phyloP scores from a whole-genome alignment of 2,329 filamentous ascomycete genomes.

The Aphanocladium album region DNA sequence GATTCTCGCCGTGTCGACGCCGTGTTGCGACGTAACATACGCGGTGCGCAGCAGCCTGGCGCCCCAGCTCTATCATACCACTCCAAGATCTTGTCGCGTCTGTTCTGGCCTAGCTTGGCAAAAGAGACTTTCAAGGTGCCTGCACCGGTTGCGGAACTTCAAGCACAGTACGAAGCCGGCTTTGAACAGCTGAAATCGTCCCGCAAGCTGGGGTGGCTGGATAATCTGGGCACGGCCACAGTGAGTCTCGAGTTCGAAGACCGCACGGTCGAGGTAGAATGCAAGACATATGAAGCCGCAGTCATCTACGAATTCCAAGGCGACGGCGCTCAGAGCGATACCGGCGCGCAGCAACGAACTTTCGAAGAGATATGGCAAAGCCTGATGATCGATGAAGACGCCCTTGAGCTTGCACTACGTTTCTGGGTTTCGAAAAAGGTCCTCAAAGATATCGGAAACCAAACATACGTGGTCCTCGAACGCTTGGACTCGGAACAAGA shows the following conservation, averaged over 20 bases:
- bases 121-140: conserved; percentile 65
- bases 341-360: conserved; percentile 34
- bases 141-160: conserved; percentile 50
- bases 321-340: conserved; percentile 30
- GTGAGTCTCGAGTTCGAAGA: conserved; percentile 82
- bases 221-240: conserved; percentile 72
- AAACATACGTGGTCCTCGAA: conserved; percentile 65
- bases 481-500: conserved; percentile 40
- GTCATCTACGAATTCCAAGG: conserved; percentile 79
- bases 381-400: conserved; percentile 69
- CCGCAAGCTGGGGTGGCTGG: conserved; percentile 83
- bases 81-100: conserved; percentile 80
- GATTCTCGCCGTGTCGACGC: conserved; percentile 74
- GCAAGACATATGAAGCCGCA: conserved; percentile 79
- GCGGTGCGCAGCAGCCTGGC: conserved; percentile 13
- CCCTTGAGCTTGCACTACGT: conserved; percentile 60
- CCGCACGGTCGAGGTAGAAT: conserved; percentile 65
- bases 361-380: conserved; percentile 51
- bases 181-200: conserved; percentile 79
- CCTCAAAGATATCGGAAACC: conserved; percentile 50
- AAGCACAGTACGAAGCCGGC: conserved; percentile 65
- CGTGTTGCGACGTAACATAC: conserved; percentile 49
- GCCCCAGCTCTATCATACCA: conserved; percentile 46
- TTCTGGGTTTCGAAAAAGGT: conserved; percentile 70
- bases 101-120: conserved; percentile 86